Percentiles rank a stretch among this genome's conserved stretches.
These are phyloP conservation scores for Coniochaeta pulveracea DNA, from an alignment of 2,329 filamentous ascomycete species.

Conservation along the genomic window DNA sequence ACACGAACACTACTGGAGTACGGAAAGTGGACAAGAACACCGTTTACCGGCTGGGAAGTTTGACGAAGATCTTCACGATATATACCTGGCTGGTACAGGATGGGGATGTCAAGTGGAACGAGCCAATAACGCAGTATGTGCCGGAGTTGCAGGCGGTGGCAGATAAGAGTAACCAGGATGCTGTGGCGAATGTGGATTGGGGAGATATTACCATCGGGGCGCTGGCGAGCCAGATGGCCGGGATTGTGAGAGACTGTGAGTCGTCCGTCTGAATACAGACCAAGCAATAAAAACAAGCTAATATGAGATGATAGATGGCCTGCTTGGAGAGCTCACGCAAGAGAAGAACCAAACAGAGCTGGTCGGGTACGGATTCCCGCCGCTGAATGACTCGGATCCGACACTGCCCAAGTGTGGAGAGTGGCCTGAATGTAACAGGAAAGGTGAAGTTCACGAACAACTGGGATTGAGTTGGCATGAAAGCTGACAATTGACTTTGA, in stretches of 20 bases:
- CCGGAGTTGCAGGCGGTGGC: conserved; percentile 15
- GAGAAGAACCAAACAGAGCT: conserved; percentile 3
- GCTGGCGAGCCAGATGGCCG: conserved; percentile 18
- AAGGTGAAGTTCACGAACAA: conserved; percentile 7
- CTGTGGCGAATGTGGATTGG: conserved; percentile 2
- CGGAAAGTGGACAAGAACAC: conserved; percentile 15
- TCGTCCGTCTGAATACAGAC: no score
- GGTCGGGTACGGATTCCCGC: conserved; percentile 11
- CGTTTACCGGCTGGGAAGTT: conserved; percentile 18
- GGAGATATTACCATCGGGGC: conserved; percentile 16
- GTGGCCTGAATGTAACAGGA: conserved; percentile 7
- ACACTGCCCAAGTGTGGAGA: conserved; percentile 6
- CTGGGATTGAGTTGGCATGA: neutral
- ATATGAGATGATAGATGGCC: neutral
- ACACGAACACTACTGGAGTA: conserved; percentile 8
- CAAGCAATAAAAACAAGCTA: no score
- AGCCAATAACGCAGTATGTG: conserved; percentile 16
- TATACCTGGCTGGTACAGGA: conserved; percentile 17
- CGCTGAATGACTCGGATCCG: conserved; percentile 11
- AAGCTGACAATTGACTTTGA: neutral
- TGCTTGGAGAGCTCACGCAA: neutral
- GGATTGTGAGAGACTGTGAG: conserved; percentile 7
- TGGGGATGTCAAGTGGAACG: conserved; percentile 16
- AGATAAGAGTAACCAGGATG: conserved; percentile 9
- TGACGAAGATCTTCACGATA: conserved; percentile 21